Base-by-base conservation (phyloP, 2,329 filamentous ascomycete species). In the Leptoxyphium fumago region DNA sequence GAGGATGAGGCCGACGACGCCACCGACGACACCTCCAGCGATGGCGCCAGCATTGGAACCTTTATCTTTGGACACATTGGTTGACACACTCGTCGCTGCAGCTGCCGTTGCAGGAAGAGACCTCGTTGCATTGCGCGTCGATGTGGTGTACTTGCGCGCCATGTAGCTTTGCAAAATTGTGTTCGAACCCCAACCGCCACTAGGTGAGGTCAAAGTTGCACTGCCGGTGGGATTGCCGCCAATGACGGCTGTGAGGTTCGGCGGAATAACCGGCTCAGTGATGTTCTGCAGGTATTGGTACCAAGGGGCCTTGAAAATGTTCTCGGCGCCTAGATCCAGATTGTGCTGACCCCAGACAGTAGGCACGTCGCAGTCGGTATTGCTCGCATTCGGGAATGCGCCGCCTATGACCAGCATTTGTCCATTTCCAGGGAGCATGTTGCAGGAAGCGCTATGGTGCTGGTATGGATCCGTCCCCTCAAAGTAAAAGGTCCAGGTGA, bases 331-430 rank as follows among this genome's bases (percentile, higher is more conserved):
- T 18, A 74, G 59, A 51, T 74, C 67, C 13, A 70, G 51, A 48
- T 72, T 70, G 55, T 77, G 73, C 7, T 65, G 66, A 8, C 67
- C 73, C 63, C 66, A 73, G 28, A 67, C 61, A 5, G 57, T 54
- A 1, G 64, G 60, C 26, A 56, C 59, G 50, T 77, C 73, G 50
- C 73, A 77, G 14, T 17, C 32, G 50, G 36, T 64, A 10, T 62
- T 60, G 1, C 66, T 64, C n/a, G 63, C 62, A 52, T 80, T 51
- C 10, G 75, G 70, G 47, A 78, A 77, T 39, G 67, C 69, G 14
- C 78, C 78, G 17, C 78, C 77, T 30, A 80, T 72, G 40, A 81
- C 66, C 18, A 81, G 60, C 72, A 81, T 80, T 56, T 81, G 77
- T 4, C 70, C 66, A 39, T 64, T 60, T 43, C 70, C 67, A 18